Conservation (phyloP, 148 eudicot genomes). For the Heliosperma pusillum region DNA sequence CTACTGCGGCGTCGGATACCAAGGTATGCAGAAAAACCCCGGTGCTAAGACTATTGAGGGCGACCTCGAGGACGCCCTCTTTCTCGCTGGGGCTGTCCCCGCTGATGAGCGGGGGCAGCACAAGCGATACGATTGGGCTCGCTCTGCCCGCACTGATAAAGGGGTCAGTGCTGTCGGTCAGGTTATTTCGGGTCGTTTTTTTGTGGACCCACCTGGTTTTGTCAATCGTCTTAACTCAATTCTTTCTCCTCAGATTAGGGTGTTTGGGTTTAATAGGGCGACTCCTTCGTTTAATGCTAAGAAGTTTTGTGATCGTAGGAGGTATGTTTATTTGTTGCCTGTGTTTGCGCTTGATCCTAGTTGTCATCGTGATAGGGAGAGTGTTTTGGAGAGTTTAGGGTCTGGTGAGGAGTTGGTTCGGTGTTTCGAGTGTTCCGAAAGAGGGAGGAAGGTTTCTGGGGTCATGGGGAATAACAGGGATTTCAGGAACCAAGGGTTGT, state of each 20-base stretch:
- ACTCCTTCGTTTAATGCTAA: constrained; percentile 52
- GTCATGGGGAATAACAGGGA: constrained; percentile 53
- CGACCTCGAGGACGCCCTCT: constrained; percentile 89
- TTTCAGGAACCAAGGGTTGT: background rate
- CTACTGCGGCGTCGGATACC: constrained; percentile 90
- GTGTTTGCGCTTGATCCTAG: constrained; percentile 80
- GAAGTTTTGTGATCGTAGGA: constrained; percentile 73
- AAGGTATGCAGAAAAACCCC: constrained; percentile 94
- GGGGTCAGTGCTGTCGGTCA: constrained; percentile 93
- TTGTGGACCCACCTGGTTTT: constrained; percentile 72
- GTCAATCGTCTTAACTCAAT: constrained; percentile 50
- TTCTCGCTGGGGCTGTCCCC: constrained; percentile 63
- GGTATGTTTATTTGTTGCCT: constrained; percentile 85
- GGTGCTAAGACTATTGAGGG: constrained; percentile 97
- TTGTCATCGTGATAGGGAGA: constrained; percentile 84
- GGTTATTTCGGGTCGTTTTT: constrained; percentile 81
- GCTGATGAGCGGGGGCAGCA: constrained; percentile 54
- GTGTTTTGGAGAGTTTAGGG: constrained; percentile 74
- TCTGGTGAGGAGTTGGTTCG: constrained; percentile 65
- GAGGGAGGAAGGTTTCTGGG: constrained; percentile 81
- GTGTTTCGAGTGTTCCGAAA: constrained; percentile 78
- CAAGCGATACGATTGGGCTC: constrained; percentile 68
- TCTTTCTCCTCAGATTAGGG: constrained; percentile 51
- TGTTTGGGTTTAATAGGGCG: constrained; percentile 68
- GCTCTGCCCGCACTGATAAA: constrained; percentile 91